These are phyloP conservation scores for Alternaria sp. DNA, from an alignment of 2,329 filamentous ascomycete genomes.

Conservation along the genomic window DNA sequence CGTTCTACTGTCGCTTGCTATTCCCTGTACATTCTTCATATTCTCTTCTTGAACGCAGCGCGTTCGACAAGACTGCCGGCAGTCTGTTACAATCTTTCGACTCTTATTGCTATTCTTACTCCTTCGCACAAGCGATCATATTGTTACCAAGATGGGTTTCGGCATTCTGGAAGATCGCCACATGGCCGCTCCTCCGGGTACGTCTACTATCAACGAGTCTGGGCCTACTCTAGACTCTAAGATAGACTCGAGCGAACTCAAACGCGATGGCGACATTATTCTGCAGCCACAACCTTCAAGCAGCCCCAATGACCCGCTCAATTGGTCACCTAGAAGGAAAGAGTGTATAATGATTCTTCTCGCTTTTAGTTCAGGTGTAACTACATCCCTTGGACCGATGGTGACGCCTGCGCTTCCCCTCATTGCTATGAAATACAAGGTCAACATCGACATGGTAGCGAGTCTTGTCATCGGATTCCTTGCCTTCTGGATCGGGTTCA, in stretches of 20 bases:
- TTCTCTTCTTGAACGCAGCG: slow-evolving; percentile 1
- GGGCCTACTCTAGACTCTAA: slow-evolving; percentile 18
- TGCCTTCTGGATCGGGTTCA: slow-evolving; percentile 51
- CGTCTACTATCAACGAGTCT: slow-evolving; percentile 37
- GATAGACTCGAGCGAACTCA: slow-evolving; percentile 39
- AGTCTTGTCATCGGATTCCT: slow-evolving; percentile 52
- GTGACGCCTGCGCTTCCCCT: slow-evolving; percentile 51
- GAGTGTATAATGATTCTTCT: slow-evolving; percentile 46
- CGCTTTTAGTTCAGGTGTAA: slow-evolving; percentile 47
- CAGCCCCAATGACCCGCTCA: slow-evolving; percentile 86
- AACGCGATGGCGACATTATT: slow-evolving; percentile 71
- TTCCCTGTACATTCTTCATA: background rate
- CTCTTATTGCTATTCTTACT: background rate
- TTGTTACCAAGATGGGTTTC: slow-evolving; percentile 38
- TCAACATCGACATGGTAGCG: slow-evolving; percentile 51
- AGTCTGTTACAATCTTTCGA: slow-evolving; percentile 21
- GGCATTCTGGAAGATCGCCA: slow-evolving; percentile 42
- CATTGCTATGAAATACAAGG: slow-evolving; percentile 48
- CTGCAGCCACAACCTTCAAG: slow-evolving; percentile 91
- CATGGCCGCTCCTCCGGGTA: slow-evolving; percentile 45
- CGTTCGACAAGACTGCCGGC: slow-evolving; percentile 36
- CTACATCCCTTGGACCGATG: slow-evolving; percentile 53
- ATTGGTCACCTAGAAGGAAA: slow-evolving; percentile 45
- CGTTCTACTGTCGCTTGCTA: background rate
- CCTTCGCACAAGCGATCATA: background rate